phyloP scores from a whole-genome alignment of 2,329 filamentous ascomycete species.

The Colletotrichum tofieldiae region DNA sequence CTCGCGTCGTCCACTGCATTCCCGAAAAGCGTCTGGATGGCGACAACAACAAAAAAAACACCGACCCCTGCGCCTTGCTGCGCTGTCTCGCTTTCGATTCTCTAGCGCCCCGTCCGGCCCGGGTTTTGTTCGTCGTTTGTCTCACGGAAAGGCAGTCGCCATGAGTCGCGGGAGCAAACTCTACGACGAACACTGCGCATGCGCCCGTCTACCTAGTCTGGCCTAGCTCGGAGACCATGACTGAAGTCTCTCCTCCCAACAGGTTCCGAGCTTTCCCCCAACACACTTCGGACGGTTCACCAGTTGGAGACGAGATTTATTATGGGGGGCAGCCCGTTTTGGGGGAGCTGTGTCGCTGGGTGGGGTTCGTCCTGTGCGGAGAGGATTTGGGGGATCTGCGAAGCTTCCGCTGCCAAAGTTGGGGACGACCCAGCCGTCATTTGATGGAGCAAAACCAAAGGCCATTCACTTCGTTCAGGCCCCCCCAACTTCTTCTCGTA shows the following conservation, averaged over 20 bases:
- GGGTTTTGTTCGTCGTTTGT: constrained; percentile 41
- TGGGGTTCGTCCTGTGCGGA: constrained; percentile 34
- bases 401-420: constrained; percentile 3
- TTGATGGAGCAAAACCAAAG: constrained; percentile 1
- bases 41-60: not conserved
- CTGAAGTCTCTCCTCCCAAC: constrained; percentile 25
- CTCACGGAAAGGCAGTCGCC: constrained; percentile 1
- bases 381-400: constrained; percentile 32
- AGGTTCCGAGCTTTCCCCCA: constrained; percentile 36
- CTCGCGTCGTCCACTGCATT: constrained; percentile 4
- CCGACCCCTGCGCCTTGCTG: not conserved
- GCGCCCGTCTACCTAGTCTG: constrained; percentile 23
- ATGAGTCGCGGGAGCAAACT: not conserved
- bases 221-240: constrained; percentile 1
- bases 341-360: not conserved
- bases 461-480: not conserved
- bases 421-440: constrained; percentile 9
- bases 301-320: constrained; percentile 35
- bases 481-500: too few species aligned
- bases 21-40: not conserved
- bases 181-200: constrained; percentile 6
- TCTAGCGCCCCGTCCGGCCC: constrained; percentile 28
- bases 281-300: constrained; percentile 29
- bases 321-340: constrained; percentile 17
- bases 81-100: not conserved